Conservation (phyloP, 441 rosid genomes). For the Adansonia gregorii region DNA sequence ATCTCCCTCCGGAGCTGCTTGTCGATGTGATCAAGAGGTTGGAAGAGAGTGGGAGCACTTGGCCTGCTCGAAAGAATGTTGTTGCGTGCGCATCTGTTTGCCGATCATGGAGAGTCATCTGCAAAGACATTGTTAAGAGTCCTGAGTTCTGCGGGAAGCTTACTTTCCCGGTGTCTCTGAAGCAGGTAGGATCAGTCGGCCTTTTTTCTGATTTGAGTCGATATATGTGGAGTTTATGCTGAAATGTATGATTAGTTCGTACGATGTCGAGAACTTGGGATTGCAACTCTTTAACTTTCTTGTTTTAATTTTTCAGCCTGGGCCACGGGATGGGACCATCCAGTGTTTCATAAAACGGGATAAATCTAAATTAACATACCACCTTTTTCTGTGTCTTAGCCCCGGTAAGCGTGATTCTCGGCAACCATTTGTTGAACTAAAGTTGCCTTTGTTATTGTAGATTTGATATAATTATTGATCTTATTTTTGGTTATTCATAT, state of each 20-base stretch:
- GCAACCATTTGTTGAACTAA: slow-evolving; percentile 9
- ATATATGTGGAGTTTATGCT: neutral
- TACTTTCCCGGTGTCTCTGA: slow-evolving; percentile 55
- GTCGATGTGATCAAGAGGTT: slow-evolving; percentile 52
- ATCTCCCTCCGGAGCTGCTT: slow-evolving; percentile 58
- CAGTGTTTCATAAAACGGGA: slow-evolving; percentile 60
- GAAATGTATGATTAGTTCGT: neutral
- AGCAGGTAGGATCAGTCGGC: slow-evolving; percentile 42
- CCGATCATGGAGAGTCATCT: slow-evolving; percentile 56
- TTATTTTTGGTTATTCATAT: neutral
- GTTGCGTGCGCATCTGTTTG: slow-evolving; percentile 61
- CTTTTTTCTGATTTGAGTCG: neutral
- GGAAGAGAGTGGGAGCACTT: slow-evolving; percentile 56
- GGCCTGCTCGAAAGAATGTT: slow-evolving; percentile 53
- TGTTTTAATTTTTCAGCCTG: slow-evolving; percentile 45
- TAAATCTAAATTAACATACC: slow-evolving; percentile 55
- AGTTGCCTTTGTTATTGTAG: slow-evolving; percentile 1
- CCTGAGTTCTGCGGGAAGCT: slow-evolving; percentile 61
- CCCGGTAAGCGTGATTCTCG: slow-evolving; percentile 40
- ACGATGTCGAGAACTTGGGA: slow-evolving; percentile 3
- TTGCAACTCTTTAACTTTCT: slow-evolving; percentile 12
- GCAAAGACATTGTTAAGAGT: slow-evolving; percentile 54
- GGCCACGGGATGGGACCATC: slow-evolving; percentile 48
- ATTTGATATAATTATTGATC: neutral
- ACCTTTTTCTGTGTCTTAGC: slow-evolving; percentile 52